Evolutionary conservation across 208 protist genomes (phyloP).

Genomic region (Crithidia mellificae): DNA sequence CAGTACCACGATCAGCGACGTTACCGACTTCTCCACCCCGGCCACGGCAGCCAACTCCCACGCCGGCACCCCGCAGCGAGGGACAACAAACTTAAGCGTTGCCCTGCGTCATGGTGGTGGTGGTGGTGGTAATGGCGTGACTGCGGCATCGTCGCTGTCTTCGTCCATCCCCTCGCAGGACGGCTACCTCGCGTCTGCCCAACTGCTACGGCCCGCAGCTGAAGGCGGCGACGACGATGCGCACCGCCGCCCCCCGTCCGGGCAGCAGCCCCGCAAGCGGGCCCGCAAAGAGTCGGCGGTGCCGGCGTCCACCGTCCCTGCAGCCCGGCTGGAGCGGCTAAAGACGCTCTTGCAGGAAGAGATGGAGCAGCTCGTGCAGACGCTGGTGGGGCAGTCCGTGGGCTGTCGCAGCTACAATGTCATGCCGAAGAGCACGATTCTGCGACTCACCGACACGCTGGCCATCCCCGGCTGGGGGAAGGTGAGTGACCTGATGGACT

Average conservation of each 20-base stretch:
- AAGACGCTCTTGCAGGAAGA: slow-evolving; percentile 52
- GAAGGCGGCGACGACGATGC: background rate
- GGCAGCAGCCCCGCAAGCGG: slow-evolving; percentile 20
- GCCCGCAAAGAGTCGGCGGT: slow-evolving; percentile 17
- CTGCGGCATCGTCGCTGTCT: no score
- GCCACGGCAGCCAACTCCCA: slow-evolving; percentile 11
- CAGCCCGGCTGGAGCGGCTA: slow-evolving; percentile 53
- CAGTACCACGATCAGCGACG: slow-evolving; percentile 13
- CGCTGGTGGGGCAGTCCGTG: slow-evolving; percentile 69
- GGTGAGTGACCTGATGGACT: slow-evolving; percentile 68
- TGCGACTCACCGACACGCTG: slow-evolving; percentile 73
- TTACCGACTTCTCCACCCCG: slow-evolving; percentile 12
- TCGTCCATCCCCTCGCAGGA: background rate
- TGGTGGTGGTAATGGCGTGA: no score
- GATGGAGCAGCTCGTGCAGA: slow-evolving; percentile 74
- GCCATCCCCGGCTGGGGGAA: slow-evolving; percentile 64
- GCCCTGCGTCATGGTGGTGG: slow-evolving; percentile 1
- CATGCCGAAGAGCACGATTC: slow-evolving; percentile 81
- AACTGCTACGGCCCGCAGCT: background rate
- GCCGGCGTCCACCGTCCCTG: slow-evolving; percentile 38
- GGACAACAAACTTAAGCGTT: background rate
- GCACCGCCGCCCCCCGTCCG: background rate
- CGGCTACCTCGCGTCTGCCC: background rate
- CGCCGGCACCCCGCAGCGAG: slow-evolving; percentile 18
- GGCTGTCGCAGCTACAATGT: slow-evolving; percentile 86